Evolutionary conservation across 805 yeast species (phyloP), one percentile per base, ranked within the genome.

Genomic region (Candida quercuum): DNA sequence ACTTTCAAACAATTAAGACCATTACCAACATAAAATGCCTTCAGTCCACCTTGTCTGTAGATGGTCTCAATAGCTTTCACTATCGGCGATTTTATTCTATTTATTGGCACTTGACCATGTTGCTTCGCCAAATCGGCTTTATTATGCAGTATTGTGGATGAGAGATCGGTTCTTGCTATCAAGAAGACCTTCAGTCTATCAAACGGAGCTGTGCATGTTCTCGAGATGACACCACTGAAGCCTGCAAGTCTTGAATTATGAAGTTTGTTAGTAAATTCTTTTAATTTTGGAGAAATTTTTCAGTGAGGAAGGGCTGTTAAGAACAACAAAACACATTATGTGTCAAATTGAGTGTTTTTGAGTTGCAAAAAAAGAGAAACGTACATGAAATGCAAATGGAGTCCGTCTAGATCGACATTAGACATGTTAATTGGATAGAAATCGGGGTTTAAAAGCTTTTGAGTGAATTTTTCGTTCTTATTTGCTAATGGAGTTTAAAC

Each of bases 201-300:
- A 46, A 93, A 86, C 10, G 99, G 99, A 0, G 98, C 99, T 0
- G 99, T 93, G 51, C 93, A 83, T 0, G 98, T 88, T 63, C 99
- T 78, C 12, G 96, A 87, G 4, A 93, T 83, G 2, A 91, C 99
- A 2, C 99, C 99, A 2, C 96, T 85, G 16, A 89, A 60, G 0
- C 99, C 99, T 28, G 99, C 99, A 6, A 28, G 22, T 28, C 31
- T 28, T n/a, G n/a, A n/a, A n/a, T n/a, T n/a, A n/a, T n/a, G 10
- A 28, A 28, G 4, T 4, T 14, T 6, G 22, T 28, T 16, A 17
- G 22, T 11, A 17, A n/a, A 8, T n/a, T n/a, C n/a, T n/a, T n/a
- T n/a, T n/a, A n/a, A n/a, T n/a, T n/a, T n/a, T n/a, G n/a, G n/a
- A n/a, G n/a, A n/a, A n/a, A n/a, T n/a, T n/a, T n/a, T n/a, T n/a